phyloP scores from a whole-genome alignment of 1,284 basidiomycete genomes.

The Anthracocystis setariae region DNA sequence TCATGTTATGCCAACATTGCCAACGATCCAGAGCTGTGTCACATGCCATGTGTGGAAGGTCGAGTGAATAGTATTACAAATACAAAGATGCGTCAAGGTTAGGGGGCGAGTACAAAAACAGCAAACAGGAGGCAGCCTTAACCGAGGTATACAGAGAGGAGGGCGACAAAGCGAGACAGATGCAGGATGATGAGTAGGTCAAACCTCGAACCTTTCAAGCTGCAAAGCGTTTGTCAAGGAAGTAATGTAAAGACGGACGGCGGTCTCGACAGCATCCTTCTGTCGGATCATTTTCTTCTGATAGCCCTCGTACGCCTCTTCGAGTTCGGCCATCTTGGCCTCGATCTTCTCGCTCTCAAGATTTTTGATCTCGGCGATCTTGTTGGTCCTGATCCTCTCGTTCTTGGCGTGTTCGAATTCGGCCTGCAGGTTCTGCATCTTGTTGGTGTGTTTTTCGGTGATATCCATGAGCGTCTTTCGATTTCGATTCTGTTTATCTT shows the following conservation, averaged over 20 bases:
- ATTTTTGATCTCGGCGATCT: constrained; percentile 36
- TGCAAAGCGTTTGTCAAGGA: constrained; percentile 40
- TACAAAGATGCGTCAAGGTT: too few species aligned
- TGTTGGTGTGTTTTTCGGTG: constrained; percentile 44
- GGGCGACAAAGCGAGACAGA: too few species aligned
- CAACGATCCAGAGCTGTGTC: too few species aligned
- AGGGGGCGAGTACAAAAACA: background rate
- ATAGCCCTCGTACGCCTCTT: constrained; percentile 35
- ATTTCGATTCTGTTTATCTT: constrained; percentile 48
- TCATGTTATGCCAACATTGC: too few species aligned
- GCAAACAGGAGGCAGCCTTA: background rate
- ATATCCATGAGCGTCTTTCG: constrained; percentile 48
- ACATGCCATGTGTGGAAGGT: too few species aligned
- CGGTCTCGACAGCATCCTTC: constrained; percentile 47
- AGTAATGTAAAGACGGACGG: constrained; percentile 40
- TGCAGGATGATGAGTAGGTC: too few species aligned
- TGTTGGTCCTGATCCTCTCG: constrained; percentile 29
- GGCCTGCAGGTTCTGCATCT: constrained; percentile 42
- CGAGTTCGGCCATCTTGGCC: constrained; percentile 45
- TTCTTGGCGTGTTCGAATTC: constrained; percentile 48
- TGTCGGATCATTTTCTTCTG: constrained; percentile 48
- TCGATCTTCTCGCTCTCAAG: constrained; percentile 48
- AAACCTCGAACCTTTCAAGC: constrained; percentile 38
- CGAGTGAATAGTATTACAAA: background rate
- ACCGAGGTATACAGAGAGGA: too few species aligned